Base-by-base conservation (phyloP, 176 grass and related monocot genomes). In the Carex parvula region DNA sequence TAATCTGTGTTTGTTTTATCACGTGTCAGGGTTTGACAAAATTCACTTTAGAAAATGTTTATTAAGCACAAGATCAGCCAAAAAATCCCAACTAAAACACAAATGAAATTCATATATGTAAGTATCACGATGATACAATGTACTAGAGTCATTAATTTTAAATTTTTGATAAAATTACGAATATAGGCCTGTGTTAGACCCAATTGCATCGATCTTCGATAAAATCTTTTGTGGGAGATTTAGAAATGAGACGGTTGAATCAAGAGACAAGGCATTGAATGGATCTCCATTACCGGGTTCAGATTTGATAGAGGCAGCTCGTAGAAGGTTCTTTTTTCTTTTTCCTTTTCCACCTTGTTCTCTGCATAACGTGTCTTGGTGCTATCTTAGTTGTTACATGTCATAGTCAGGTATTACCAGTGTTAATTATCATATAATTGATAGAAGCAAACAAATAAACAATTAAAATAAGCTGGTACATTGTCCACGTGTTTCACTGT, bases 221-320 rank as follows among this genome's bases (percentile, higher is more conserved):
- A 86, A 68, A 86, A 53, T 93, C 67, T 89, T 99, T 81, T 99
- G 96, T 90, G 96, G 96, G 88, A 94, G 89, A 93, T 88, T 82
- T 22, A 87, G 90, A 86, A 93, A 74, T 15, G 65, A 50, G 20
- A 50, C 18, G 73, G 67, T 21, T 87, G 91, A 95, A 44, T 30
- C 60, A 67, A 88, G 89, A 89, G 93, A 81, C n/a, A 79, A 93
- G 69, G 64, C 85, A 62, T 79, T 89, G 74, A 93, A 92, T 89
- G 89, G 77, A 32, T 87, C 89, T 15, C 81, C 93, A 55, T 87
- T 99, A 81, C 93, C 96, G 37, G 91, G 95, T 86, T 93, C 91
- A 78, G 96, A 95, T 87, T 87, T 90, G 56, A 89, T 91, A 53
- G 96, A 99, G 85, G 93, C 96, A 81, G 90, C 88, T 83, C 92